Evolutionary conservation across 768 basidiomycete species (phyloP).

Genomic region (Russula sp.): DNA sequence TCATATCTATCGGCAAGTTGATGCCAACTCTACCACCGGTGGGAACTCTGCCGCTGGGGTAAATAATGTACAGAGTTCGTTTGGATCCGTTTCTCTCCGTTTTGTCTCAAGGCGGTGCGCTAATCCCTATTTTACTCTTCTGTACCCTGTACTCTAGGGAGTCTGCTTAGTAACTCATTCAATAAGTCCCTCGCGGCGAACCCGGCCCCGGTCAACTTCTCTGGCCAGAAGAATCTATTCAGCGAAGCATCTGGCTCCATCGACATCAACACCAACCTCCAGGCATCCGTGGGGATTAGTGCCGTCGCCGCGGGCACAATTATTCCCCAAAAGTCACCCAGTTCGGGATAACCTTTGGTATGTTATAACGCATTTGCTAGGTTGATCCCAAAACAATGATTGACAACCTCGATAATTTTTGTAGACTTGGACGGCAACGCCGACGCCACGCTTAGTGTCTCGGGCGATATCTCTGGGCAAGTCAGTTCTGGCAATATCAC

Average conservation of each 20-base stretch:
- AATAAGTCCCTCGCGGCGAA: neutral
- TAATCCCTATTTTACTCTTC: neutral
- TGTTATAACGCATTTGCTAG: neutral
- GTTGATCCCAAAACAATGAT: neutral
- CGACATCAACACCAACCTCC: slow-evolving; percentile 6
- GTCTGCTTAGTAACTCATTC: neutral
- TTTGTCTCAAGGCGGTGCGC: neutral
- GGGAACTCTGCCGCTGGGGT: too few species aligned
- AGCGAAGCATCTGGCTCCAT: slow-evolving; percentile 3
- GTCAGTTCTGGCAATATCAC: neutral
- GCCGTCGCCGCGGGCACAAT: slow-evolving; percentile 20
- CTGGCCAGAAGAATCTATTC: neutral
- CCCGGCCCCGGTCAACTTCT: neutral
- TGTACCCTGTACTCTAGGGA: neutral
- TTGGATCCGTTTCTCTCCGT: neutral
- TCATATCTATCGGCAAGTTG: neutral
- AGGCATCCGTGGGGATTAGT: neutral
- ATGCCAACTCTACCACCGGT: neutral
- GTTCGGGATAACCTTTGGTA: slow-evolving; percentile 18
- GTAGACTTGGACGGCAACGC: neutral
- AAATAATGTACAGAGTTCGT: neutral
- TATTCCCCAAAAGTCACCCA: slow-evolving; percentile 17
- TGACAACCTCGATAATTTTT: slow-evolving; percentile 30
- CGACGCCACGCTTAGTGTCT: neutral
- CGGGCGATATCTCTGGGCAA: neutral